A percentile compares a stretch with the other conserved stretches of the same genome.
Evolutionary conservation across 306 rosid genomes (phyloP).

Genomic region (Fagus sylvatica): DNA sequence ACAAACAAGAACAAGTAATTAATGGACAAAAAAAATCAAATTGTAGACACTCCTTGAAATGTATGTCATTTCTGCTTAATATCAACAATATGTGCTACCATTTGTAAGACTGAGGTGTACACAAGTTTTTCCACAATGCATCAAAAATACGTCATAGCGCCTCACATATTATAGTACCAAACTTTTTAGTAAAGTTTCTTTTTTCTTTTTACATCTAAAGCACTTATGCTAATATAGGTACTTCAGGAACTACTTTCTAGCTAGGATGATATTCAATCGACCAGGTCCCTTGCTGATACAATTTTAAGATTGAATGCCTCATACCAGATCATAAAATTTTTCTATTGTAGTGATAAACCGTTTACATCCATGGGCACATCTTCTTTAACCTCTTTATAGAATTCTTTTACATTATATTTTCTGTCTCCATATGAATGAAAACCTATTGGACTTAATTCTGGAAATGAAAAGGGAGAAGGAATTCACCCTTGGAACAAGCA

Average conservation of each 20-base stretch:
- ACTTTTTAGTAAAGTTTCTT: neutral
- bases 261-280: neutral
- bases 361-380: no score
- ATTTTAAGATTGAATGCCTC: neutral
- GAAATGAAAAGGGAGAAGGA: neutral
- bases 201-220: neutral
- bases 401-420: neutral
- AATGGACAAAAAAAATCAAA: neutral
- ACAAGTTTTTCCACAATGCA: neutral
- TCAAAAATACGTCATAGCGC: neutral
- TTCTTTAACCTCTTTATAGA: no score
- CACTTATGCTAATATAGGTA: neutral
- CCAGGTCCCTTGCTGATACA: neutral
- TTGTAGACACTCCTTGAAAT: neutral
- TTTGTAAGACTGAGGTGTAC: neutral
- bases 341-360: no score
- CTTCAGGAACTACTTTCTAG: neutral
- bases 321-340: neutral
- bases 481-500: neutral
- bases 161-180: neutral
- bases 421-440: neutral
- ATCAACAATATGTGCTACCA: neutral
- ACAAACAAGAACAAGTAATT: neutral
- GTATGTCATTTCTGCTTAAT: neutral
- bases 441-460: neutral